Conservation (phyloP, 2,329 filamentous ascomycete species). For the Fusarium denticulatum region DNA sequence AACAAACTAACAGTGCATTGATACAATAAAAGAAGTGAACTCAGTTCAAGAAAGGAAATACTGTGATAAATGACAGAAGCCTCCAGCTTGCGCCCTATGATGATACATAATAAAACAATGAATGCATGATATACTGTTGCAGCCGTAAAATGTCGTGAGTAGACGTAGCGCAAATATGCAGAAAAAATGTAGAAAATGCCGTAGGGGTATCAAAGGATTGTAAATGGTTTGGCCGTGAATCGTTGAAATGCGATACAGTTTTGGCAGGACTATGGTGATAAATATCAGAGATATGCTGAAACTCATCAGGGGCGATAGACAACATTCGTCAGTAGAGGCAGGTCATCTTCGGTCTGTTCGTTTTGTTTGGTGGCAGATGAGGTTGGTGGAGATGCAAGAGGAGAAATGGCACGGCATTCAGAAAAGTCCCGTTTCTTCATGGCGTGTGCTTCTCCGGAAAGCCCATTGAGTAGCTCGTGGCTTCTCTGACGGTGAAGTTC, state of each 20-base stretch:
- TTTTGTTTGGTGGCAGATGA: slow-evolving; percentile 29
- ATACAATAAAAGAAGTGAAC: not conserved
- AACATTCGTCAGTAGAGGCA: slow-evolving; percentile 59
- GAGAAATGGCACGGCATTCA: slow-evolving; percentile 35
- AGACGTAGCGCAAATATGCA: slow-evolving; percentile 13
- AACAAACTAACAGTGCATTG: slow-evolving; percentile 4
- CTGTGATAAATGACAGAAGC: slow-evolving; percentile 4
- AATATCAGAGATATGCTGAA: slow-evolving; percentile 1
- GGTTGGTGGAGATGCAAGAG: slow-evolving; percentile 50
- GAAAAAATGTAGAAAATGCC: slow-evolving; percentile 12
- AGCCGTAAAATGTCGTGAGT: slow-evolving; percentile 35
- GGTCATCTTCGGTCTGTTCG: slow-evolving; percentile 42
- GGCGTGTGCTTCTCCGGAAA: slow-evolving; percentile 33
- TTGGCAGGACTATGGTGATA: slow-evolving; percentile 12
- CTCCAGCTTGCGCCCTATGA: slow-evolving; percentile 15
- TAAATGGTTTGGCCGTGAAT: slow-evolving; percentile 41
- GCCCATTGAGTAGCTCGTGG: slow-evolving; percentile 60
- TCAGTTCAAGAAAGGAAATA: not conserved
- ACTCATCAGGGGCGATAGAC: slow-evolving; percentile 57
- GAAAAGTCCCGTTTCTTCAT: slow-evolving; percentile 40
- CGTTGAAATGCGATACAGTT: slow-evolving; percentile 29
- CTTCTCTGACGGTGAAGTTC: slow-evolving; percentile 61
- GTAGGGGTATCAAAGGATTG: slow-evolving; percentile 44
- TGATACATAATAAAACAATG: slow-evolving; percentile 22
- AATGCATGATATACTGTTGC: slow-evolving; percentile 33